These are phyloP conservation scores for Yarrowia galli DNA, from an alignment of 1,139 yeast species.

Conservation along the genomic window DNA sequence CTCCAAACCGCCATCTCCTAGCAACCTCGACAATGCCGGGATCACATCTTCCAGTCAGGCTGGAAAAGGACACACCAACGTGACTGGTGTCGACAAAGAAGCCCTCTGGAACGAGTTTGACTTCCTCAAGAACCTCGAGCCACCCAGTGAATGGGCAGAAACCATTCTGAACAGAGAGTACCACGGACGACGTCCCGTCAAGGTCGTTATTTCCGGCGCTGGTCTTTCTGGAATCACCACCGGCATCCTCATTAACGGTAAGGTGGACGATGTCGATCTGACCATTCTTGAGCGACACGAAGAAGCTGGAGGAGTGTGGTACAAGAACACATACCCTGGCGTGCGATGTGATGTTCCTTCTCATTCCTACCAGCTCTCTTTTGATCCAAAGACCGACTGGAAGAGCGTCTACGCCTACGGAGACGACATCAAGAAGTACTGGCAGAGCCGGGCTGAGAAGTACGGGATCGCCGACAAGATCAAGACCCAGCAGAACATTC, in stretches of 20 bases:
- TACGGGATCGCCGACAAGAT: slow-evolving; percentile 44
- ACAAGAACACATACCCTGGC: slow-evolving; percentile 46
- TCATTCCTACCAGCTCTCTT: slow-evolving; percentile 46
- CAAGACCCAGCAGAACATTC: slow-evolving; percentile 42
- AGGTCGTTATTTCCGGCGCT: slow-evolving; percentile 42
- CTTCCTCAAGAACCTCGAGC: slow-evolving; percentile 29
- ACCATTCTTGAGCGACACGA: slow-evolving; percentile 45
- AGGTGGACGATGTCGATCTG: slow-evolving; percentile 40
- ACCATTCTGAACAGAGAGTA: slow-evolving; percentile 25
- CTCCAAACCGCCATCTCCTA: slow-evolving; percentile 11
- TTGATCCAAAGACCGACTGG: slow-evolving; percentile 48
- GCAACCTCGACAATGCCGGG: slow-evolving; percentile 7
- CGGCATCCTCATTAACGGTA: slow-evolving; percentile 40
- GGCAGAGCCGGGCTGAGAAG: slow-evolving; percentile 44
- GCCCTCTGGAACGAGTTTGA: slow-evolving; percentile 33
- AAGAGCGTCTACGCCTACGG: slow-evolving; percentile 44
- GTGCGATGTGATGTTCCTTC: slow-evolving; percentile 48
- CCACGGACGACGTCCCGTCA: slow-evolving; percentile 38
- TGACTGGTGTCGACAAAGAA: slow-evolving; percentile 25
- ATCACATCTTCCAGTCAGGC: slow-evolving; percentile 27
- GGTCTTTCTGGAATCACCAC: slow-evolving; percentile 44
- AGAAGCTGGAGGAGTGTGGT: slow-evolving; percentile 48
- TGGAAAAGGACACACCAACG: slow-evolving; percentile 5
- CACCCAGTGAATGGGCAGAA: slow-evolving; percentile 31
- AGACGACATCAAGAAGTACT: slow-evolving; percentile 45